phyloP scores from a whole-genome alignment of 2,329 filamentous ascomycete genomes.

The Pseudogymnoascus sp. region DNA sequence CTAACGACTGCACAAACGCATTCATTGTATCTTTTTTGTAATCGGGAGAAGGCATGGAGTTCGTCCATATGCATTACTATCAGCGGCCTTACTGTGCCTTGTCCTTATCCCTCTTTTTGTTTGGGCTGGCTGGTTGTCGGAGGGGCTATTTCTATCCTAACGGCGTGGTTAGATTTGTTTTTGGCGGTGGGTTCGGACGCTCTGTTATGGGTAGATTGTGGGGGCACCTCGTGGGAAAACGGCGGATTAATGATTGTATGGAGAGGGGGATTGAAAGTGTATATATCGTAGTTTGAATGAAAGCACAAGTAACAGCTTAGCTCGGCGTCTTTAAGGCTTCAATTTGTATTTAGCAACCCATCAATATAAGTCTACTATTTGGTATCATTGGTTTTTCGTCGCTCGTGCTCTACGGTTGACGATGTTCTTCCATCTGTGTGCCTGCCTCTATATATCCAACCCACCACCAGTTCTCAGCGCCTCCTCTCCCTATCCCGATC shows the following conservation, averaged over 20 bases:
- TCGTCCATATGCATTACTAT: not conserved
- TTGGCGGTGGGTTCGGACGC: not conserved
- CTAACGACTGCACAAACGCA: not conserved
- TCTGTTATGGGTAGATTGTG: not conserved
- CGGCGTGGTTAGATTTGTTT: not conserved
- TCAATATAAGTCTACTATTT: not conserved
- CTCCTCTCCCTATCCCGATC: slow-evolving; percentile 27
- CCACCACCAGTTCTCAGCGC: slow-evolving; percentile 27
- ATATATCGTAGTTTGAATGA: slow-evolving; percentile 3
- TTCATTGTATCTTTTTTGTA: slow-evolving; percentile 8
- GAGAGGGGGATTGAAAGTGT: not conserved
- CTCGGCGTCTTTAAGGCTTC: not conserved
- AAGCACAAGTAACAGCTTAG: not conserved
- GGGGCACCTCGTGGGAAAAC: not conserved
- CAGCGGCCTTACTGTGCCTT: not conserved
- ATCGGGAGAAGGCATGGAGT: not conserved
- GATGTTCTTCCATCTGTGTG: slow-evolving; percentile 6
- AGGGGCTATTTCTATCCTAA: not conserved
- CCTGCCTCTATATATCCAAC: slow-evolving; percentile 20
- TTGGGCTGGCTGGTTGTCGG: not conserved
- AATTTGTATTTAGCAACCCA: not conserved
- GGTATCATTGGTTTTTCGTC: slow-evolving; percentile 4
- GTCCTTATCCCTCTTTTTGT: not conserved
- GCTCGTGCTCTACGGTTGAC: slow-evolving; percentile 22
- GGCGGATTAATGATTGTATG: slow-evolving; percentile 3